Evolutionary conservation across 2,329 filamentous ascomycete species (phyloP).

Genomic region (Colletotrichum salicis): DNA sequence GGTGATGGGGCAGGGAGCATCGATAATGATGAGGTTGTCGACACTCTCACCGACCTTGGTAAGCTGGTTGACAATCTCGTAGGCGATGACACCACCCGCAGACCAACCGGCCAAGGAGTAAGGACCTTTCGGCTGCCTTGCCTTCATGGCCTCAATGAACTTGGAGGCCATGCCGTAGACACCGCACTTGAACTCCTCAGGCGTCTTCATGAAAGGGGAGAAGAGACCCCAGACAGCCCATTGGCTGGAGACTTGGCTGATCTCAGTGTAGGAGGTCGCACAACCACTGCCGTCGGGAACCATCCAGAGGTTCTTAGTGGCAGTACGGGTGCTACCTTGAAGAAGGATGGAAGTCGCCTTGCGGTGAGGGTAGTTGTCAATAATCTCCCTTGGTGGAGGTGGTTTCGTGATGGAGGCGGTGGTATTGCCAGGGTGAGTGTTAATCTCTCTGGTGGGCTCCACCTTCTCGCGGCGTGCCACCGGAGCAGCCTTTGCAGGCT

Average conservation of each 20-base stretch:
- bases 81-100: conserved; percentile 80
- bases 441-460: conserved; percentile 41
- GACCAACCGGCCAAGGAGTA: conserved; percentile 80
- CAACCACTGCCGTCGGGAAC: conserved; percentile 67
- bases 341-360: conserved; percentile 59
- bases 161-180: conserved; percentile 65
- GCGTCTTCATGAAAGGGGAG: conserved; percentile 72
- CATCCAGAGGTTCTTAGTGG: conserved; percentile 62
- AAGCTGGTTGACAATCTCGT: conserved; percentile 72
- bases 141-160: conserved; percentile 68
- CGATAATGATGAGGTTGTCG: conserved; percentile 71
- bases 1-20: conserved; percentile 73
- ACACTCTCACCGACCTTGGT: conserved; percentile 66
- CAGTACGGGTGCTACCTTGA: conserved; percentile 58
- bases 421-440: conserved; percentile 48
- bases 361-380: conserved; percentile 59
- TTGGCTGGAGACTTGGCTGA: conserved; percentile 60
- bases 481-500: conserved; percentile 43
- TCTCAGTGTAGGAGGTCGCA: conserved; percentile 75
- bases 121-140: conserved; percentile 74
- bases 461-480: conserved; percentile 32
- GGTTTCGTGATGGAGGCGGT: conserved; percentile 60
- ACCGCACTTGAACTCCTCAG: conserved; percentile 66
- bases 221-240: conserved; percentile 65
- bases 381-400: conserved; percentile 47